These are phyloP conservation scores for Naganishia sp. DNA, from an alignment of 1,284 basidiomycete genomes.

Conservation along the genomic window DNA sequence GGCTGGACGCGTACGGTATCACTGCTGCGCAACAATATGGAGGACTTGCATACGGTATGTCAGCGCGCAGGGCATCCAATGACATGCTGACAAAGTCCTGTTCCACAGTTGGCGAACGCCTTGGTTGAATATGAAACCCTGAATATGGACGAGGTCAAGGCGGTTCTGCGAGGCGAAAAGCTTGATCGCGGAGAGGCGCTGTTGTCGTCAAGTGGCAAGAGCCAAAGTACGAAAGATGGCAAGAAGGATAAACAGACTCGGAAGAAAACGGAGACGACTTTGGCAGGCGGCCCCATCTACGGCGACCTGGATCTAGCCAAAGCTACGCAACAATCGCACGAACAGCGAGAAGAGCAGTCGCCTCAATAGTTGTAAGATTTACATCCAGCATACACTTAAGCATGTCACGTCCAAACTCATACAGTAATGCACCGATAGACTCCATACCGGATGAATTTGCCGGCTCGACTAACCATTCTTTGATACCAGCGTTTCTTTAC, in stretches of 20 bases:
- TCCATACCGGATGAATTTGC: too few species aligned
- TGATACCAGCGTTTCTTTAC: too few species aligned
- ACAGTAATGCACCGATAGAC: too few species aligned
- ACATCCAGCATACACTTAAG: not conserved
- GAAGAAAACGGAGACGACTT: slow-evolving; percentile 23
- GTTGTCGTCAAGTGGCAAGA: not conserved
- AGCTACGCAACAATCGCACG: slow-evolving; percentile 15
- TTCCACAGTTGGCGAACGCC: slow-evolving; percentile 72
- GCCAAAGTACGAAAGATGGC: slow-evolving; percentile 1
- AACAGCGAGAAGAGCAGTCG: slow-evolving; percentile 5
- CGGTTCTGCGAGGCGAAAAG: slow-evolving; percentile 76
- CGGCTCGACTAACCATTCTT: too few species aligned
- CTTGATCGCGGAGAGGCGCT: slow-evolving; percentile 54
- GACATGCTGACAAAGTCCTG: not conserved
- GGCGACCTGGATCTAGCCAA: slow-evolving; percentile 23
- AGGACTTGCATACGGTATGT: slow-evolving; percentile 75
- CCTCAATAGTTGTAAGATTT: too few species aligned
- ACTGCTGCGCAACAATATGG: slow-evolving; percentile 69
- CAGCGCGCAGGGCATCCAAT: not conserved
- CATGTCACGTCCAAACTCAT: too few species aligned
- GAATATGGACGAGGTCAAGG: slow-evolving; percentile 76
- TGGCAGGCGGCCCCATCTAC: slow-evolving; percentile 19
- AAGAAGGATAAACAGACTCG: slow-evolving; percentile 26
- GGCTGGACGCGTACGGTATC: slow-evolving; percentile 69
- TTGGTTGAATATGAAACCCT: slow-evolving; percentile 93